Evolutionary conservation across 176 grass and related monocot genomes (phyloP).

Genomic region (Triticum timopheevii): DNA sequence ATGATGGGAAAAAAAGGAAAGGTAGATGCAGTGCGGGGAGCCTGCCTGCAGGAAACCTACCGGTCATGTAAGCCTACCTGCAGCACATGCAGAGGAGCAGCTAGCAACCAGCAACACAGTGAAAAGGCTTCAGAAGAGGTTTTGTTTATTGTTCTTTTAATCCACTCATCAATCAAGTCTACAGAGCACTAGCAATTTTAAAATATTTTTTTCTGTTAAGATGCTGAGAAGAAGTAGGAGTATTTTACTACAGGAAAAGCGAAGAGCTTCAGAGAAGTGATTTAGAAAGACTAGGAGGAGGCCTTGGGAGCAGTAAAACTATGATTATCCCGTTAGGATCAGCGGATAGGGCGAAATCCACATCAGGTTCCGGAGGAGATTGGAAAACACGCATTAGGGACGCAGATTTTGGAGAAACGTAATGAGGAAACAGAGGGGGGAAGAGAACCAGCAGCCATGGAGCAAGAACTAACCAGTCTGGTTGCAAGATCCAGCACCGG

Average conservation of each 20-base stretch:
- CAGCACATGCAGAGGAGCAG: constrained; percentile 27
- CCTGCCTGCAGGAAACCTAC: neutral
- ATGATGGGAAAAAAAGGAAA: neutral
- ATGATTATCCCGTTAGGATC: neutral
- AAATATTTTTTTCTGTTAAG: neutral
- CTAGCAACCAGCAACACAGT: neutral
- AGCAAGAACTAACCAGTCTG: neutral
- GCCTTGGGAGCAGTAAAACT: neutral
- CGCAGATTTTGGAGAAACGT: neutral
- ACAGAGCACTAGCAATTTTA: neutral
- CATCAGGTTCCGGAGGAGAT: neutral
- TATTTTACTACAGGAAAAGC: neutral
- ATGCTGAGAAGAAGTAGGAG: neutral
- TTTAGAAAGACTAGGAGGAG: neutral
- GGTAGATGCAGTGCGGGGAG: constrained; percentile 1
- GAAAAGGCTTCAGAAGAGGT: neutral
- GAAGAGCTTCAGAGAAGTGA: neutral
- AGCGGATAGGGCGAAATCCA: neutral
- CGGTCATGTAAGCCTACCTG: neutral
- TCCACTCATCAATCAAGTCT: neutral
- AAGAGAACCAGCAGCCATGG: neutral
- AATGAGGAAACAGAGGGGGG: neutral
- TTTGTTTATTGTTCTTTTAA: neutral
- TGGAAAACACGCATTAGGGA: neutral
- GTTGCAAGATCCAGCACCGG: neutral